Conservation (phyloP, 1,284 basidiomycete genomes). For the Ceratobasidium theobromae region DNA sequence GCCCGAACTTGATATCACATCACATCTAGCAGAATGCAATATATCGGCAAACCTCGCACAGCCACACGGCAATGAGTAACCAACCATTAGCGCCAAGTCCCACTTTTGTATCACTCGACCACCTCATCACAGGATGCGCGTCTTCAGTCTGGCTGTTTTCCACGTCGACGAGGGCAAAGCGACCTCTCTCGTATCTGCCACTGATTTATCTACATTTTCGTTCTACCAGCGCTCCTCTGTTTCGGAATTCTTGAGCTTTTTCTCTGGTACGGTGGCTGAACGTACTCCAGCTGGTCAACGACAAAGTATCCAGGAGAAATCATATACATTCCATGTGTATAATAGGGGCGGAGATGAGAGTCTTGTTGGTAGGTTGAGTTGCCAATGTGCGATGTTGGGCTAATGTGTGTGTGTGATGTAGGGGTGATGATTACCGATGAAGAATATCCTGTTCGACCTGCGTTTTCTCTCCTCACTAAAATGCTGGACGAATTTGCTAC, state of each 20-base stretch:
- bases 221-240: conserved; percentile 91
- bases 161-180: conserved; percentile 48
- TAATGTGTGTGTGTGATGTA: conserved; percentile 40
- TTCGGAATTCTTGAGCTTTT: conserved; percentile 87
- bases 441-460: conserved; percentile 95
- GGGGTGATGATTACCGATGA: conserved; percentile 93
- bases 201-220: conserved; percentile 88
- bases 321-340: conserved; percentile 92
- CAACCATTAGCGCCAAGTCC: background rate
- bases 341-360: conserved; percentile 77
- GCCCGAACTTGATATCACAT: no score
- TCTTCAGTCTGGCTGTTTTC: conserved; percentile 52
- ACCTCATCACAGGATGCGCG: conserved; percentile 46
- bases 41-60: no score
- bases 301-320: conserved; percentile 94
- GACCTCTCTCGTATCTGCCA: conserved; percentile 70
- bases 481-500: conserved; percentile 89
- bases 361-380: conserved; percentile 64
- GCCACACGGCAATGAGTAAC: background rate
- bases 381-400: background rate
- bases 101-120: background rate
- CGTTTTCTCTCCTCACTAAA: conserved; percentile 94
- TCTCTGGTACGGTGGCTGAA: conserved; percentile 90
- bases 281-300: conserved; percentile 84
- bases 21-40: no score